Evolutionary conservation across 1,139 yeast genomes (phyloP), one percentile per base, ranked within the genome.

Genomic region (Candida tropicalis): DNA sequence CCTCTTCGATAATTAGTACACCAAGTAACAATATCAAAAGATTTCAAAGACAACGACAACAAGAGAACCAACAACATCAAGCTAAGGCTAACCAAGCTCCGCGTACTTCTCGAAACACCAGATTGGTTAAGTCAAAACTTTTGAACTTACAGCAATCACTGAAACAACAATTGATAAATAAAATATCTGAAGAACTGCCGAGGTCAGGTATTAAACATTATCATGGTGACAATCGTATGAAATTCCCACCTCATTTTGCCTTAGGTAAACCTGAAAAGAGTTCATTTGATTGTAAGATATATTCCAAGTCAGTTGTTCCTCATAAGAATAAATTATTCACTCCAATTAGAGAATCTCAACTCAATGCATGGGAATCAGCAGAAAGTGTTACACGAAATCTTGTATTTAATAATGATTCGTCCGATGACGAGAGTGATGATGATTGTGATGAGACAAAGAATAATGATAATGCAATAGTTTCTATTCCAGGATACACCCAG

Each of bases 321-420:
- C 28, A 36, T 4, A 9, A 18, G 12, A 33, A 36, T 6, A 25
- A 16, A 7, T 33, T 47, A n/a, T 62, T 64, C 18, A 66, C 66
- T 7, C 50, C 58, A 13, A 51, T 63, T 2, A 65, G 62, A 41
- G 65, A 62, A 36, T 69, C 76, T 4, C 77, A 71, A 50, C 59
- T 71, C n/a, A 63, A 62, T 45, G 77, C 77, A 11, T 73, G 78
- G 78, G 76, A 73, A 48, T 63, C 71, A 18, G 77, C 77, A 1
- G 78, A 73, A 48, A 65, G 68, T 48, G 63, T 69, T 32, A 59
- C 68, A 43, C 54, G 57, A 20, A 68, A 62, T 44, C 49, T 73
- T 24, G 68, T 73, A 1, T 73, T 73, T 52, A 71, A 66, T 26
- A 58, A 60, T 41, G 62, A 62, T 35, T 65, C 62, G 32, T 54